These are phyloP conservation scores for Flaveria robusta DNA, from an alignment of 129 eudicot genomes.

Conservation along the genomic window DNA sequence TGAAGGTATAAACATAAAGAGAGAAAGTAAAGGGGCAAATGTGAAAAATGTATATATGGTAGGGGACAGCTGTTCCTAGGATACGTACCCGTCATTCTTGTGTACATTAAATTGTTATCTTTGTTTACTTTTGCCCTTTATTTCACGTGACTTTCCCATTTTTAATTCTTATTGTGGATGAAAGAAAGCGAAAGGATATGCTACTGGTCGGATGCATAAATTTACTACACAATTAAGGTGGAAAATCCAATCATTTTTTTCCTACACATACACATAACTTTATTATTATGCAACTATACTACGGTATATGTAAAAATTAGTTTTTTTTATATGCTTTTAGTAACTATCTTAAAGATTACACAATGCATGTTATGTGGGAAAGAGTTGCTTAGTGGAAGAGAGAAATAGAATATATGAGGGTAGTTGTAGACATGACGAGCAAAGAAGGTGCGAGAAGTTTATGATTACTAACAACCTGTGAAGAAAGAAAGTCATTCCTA, in stretches of 20 bases:
- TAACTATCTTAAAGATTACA: too few species aligned
- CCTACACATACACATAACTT: too few species aligned
- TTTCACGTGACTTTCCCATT: slow-evolving; percentile 44
- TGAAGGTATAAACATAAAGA: neutral
- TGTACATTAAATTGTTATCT: slow-evolving; percentile 21
- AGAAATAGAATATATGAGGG: too few species aligned
- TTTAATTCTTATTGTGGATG: slow-evolving; percentile 24
- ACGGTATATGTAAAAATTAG: too few species aligned
- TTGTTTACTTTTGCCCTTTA: slow-evolving; percentile 36
- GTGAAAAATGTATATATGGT: neutral
- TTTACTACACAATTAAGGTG: slow-evolving; percentile 18
- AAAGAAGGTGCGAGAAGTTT: too few species aligned
- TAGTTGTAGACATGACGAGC: too few species aligned
- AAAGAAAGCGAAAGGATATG: slow-evolving; percentile 37
- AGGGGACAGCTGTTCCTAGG: slow-evolving; percentile 45
- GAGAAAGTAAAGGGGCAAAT: slow-evolving; percentile 15
- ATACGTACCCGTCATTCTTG: slow-evolving; percentile 29
- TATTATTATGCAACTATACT: too few species aligned
- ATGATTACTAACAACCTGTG: too few species aligned
- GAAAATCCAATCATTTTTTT: neutral
- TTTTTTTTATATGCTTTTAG: too few species aligned
- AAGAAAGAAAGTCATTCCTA: too few species aligned
- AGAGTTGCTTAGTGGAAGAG: too few species aligned
- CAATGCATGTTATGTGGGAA: too few species aligned
- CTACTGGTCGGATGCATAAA: slow-evolving; percentile 35